Evolutionary conservation across 345 rosid species (phyloP), one percentile per base, ranked within the genome.

Genomic region (Theobroma cacao): DNA sequence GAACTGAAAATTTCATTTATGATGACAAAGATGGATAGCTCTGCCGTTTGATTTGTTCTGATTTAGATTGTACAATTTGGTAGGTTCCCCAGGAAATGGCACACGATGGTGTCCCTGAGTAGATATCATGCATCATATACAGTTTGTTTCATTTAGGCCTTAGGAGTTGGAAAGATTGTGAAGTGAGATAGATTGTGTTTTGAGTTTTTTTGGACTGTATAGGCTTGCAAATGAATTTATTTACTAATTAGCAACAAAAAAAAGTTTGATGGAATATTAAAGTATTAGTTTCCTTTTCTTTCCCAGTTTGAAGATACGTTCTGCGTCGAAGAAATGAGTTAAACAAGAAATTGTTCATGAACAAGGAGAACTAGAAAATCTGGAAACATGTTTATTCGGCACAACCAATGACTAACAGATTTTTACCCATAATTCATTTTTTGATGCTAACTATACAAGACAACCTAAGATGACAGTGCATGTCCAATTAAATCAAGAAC

Each of bases 11-110:
- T 45, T 91, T 84, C n/a, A 68, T 82, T 72, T 83, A 79, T 34
- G 56, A 8, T 89, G 81, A 79, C 84, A 28, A 85, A 78, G 52
- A 41, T 87, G 18, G 90, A 69, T 55, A 82, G 85, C 30, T 20
- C 60, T 50, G 3, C 41, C 5, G 30, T 52, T 31, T 50, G 60
- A 50, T 71, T 71, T 20, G 28, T 33, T 66, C 7, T 22, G 30
- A 65, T 65, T 38, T 65, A 20, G 47, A 18, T 31, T 38, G 30
- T n/a, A 36, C 13, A 65, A 65, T n/a, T 62, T 36, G 41, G 1
- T 38, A 65, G 48, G 48, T 38, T 38, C 3, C 48, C 24, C 1
- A 33, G 26, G 14, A 63, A 18, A 18, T 34, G 68, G 0, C 31
- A 58, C 22, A 47, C 8, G 31, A 33, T 61, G 15, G 0, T 28